These are phyloP conservation scores for Leavenworthia alabamica DNA, from an alignment of 345 rosid species.

Conservation along the genomic window DNA sequence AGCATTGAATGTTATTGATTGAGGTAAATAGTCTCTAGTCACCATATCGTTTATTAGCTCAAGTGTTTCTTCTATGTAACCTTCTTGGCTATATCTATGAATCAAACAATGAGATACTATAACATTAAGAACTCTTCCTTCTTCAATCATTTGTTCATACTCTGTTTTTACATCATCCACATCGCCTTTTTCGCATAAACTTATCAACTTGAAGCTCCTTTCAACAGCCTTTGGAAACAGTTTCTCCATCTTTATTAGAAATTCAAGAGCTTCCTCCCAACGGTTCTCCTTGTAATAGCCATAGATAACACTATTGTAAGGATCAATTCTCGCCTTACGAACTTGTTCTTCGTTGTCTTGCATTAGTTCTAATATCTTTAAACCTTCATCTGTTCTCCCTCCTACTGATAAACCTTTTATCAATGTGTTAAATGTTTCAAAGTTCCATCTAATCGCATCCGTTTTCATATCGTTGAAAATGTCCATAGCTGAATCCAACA, in stretches of 20 bases:
- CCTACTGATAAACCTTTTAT: slow-evolving; percentile 50
- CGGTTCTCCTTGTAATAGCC: slow-evolving; percentile 56
- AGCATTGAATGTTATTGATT: slow-evolving; percentile 47
- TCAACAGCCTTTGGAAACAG: slow-evolving; percentile 63
- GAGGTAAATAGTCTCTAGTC: slow-evolving; percentile 38
- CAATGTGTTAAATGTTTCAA: slow-evolving; percentile 47
- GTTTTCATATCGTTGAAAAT: slow-evolving; percentile 69
- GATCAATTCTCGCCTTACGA: slow-evolving; percentile 36
- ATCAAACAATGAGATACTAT: slow-evolving; percentile 55
- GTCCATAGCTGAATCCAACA: slow-evolving; percentile 61
- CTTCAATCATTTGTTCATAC: slow-evolving; percentile 46
- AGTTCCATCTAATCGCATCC: slow-evolving; percentile 64
- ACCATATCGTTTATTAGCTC: slow-evolving; percentile 59
- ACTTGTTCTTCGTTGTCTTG: slow-evolving; percentile 46
- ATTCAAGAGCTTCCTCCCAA: slow-evolving; percentile 56
- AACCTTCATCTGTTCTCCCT: slow-evolving; percentile 49
- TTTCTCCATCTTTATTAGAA: slow-evolving; percentile 50
- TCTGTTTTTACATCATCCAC: slow-evolving; percentile 43
- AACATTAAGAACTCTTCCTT: slow-evolving; percentile 46
- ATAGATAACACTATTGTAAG: slow-evolving; percentile 59
- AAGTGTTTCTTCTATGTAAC: slow-evolving; percentile 37
- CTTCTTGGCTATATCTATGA: slow-evolving; percentile 46
- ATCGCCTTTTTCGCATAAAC: slow-evolving; percentile 43
- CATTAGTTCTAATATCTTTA: slow-evolving; percentile 70
- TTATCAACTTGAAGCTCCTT: slow-evolving; percentile 52